Evolutionary conservation across 2,329 filamentous ascomycete species (phyloP).

Genomic region (Aspergillus novofumigatus): DNA sequence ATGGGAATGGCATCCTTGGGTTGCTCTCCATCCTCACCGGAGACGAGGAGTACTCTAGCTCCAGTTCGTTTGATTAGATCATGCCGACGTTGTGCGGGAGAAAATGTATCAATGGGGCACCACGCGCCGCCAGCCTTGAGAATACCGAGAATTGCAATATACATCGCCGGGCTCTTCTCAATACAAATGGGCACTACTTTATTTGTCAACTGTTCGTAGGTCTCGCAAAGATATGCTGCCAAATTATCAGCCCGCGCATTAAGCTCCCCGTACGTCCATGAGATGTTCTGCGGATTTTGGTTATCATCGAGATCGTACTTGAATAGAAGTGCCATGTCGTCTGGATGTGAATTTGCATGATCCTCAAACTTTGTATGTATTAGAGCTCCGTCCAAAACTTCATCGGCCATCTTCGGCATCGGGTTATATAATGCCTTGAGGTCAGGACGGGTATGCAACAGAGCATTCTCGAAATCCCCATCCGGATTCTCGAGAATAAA

Average conservation of each 20-base stretch:
- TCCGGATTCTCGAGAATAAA: conserved; percentile 23
- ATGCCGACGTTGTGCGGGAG: conserved; percentile 35
- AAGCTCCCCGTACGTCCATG: conserved; percentile 35
- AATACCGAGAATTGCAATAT: conserved; percentile 40
- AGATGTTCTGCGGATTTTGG: conserved; percentile 13
- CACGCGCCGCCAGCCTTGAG: conserved; percentile 42
- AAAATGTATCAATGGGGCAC: conserved; percentile 40
- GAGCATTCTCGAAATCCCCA: conserved; percentile 15
- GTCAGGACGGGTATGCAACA: conserved; percentile 4
- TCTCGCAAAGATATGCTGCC: conserved; percentile 24
- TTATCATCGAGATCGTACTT: conserved; percentile 22
- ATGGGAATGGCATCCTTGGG: conserved; percentile 23
- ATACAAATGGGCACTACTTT: conserved; percentile 37
- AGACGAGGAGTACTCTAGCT: conserved; percentile 27
- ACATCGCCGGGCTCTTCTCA: conserved; percentile 34
- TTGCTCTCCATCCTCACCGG: conserved; percentile 17
- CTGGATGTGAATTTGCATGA: conserved; percentile 20
- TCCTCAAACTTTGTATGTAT: conserved; percentile 28
- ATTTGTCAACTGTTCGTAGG: conserved; percentile 22
- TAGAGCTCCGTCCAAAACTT: conserved; percentile 12
- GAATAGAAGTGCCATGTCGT: conserved; percentile 27
- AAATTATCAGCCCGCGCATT: conserved; percentile 31
- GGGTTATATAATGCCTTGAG: conserved; percentile 22
- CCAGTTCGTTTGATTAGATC: conserved; percentile 36
- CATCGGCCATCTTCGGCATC: conserved; percentile 4